These are phyloP conservation scores for Mesembryanthemum crystallinum DNA, from an alignment of 148 eudicot genomes.

Conservation along the genomic window DNA sequence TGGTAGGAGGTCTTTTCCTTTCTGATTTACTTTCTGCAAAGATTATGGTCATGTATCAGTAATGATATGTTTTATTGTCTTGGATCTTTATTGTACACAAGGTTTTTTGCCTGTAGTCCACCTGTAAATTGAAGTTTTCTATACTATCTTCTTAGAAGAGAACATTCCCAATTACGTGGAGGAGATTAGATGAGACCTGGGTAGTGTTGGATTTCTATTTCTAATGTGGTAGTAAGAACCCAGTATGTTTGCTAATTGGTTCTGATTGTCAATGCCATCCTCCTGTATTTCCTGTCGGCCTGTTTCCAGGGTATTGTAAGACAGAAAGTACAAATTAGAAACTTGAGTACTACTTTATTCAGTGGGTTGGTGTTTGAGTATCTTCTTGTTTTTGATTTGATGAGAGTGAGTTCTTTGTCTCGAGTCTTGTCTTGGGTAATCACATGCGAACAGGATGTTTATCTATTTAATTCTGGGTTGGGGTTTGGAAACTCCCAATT, in stretches of 20 bases:
- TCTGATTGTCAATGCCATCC: background rate
- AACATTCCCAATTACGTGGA: background rate
- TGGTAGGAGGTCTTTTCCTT: slow-evolving; percentile 52
- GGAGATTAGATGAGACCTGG: slow-evolving; percentile 3
- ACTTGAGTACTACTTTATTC: background rate
- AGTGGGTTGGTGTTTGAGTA: background rate
- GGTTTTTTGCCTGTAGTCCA: background rate
- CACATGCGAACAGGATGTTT: background rate
- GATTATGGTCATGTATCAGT: background rate
- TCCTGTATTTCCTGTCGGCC: background rate
- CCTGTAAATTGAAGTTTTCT: background rate
- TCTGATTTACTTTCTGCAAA: background rate
- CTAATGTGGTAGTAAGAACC: background rate
- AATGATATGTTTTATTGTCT: background rate
- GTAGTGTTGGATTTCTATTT: background rate
- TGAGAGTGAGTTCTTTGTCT: background rate
- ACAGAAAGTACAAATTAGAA: background rate
- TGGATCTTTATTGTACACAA: background rate
- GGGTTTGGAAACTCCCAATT: slow-evolving; percentile 14
- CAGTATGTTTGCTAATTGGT: background rate
- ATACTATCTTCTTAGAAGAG: background rate
- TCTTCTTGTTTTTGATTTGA: slow-evolving; percentile 1
- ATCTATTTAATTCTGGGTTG: background rate
- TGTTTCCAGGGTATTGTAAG: too few relatives aligned
- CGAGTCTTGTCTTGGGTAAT: slow-evolving; percentile 4